Evolutionary conservation across 169 alveolate genomes (phyloP), one percentile per base, ranked within the genome.

Genomic region (Plasmodium gallinaceum): DNA sequence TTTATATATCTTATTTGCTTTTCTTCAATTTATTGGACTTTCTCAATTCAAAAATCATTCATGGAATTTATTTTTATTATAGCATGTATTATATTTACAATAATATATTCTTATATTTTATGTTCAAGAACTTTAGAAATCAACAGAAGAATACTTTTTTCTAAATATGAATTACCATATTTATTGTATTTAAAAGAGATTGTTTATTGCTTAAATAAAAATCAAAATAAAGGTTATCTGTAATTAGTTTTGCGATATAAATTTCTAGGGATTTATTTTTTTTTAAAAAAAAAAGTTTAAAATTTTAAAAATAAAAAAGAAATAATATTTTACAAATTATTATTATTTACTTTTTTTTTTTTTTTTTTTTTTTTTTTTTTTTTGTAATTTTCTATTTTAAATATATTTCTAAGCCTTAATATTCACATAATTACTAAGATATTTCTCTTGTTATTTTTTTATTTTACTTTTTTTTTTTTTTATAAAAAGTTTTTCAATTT

Each of bases 111-210:
- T 32, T 90, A 88, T 70, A 24, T 92, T 8, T 51, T 88, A 46
- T 57, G 93, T 26, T 65, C 90, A 52, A 89, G 95, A 66, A 80
- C 88, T 18, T 57, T 93, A 7, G 95, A 93, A 62, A 86, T 76
- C 26, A 93, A 93, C 60, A 54, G 95, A 32, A 83, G 95, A 64
- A 93, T 91, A 45, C 26, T 93, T 57, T 93, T 93, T 60, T 93
- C 94, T 42, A 90, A 93, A 80, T 93, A 93, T 66, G 95, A 90
- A 52, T 65, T 93, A 39, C 95, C 95, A 54, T 93, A 93, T 62
- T 62, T 93, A 43, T 42, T 93, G 48, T 93, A 93, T 48, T 57
- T 93, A 70, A 93, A 93, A 70, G 95, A 93, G 57, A 91, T 93
- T 39, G 92, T 72, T 8, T 26, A 61, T 6, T 80, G 85, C 8